These are phyloP conservation scores for Russula emetica DNA, from an alignment of 768 basidiomycete species.

Conservation along the genomic window DNA sequence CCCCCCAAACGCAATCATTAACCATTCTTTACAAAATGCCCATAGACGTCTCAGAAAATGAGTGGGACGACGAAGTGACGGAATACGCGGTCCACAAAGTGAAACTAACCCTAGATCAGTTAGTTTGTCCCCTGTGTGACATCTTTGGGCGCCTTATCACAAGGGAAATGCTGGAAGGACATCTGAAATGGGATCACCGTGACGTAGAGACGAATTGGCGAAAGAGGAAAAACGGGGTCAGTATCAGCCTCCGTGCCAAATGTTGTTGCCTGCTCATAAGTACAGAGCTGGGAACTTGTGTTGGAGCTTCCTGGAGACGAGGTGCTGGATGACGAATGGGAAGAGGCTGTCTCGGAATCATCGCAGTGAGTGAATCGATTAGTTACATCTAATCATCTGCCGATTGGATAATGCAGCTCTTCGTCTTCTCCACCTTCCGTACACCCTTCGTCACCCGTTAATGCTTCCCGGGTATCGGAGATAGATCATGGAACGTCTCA, in stretches of 20 bases:
- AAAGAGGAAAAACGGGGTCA: conserved; percentile 27
- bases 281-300: conserved; percentile 15
- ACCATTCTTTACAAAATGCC: conserved; percentile 30
- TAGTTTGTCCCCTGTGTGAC: conserved; percentile 55
- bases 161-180: conserved; percentile 43
- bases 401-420: conserved; percentile 1
- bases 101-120: conserved; percentile 35
- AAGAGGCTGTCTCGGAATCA: not conserved
- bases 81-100: conserved; percentile 28
- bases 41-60: conserved; percentile 17
- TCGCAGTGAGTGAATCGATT: conserved; percentile 5
- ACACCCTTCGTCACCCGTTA: not conserved
- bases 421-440: not conserved
- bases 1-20: conserved; percentile 28
- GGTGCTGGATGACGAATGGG: conserved; percentile 4
- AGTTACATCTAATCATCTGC: not conserved
- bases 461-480: not conserved
- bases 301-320: conserved; percentile 14
- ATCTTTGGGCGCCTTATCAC: conserved; percentile 43
- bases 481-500: not conserved
- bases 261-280: not conserved
- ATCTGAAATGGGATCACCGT: conserved; percentile 48
- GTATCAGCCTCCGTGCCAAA: conserved; percentile 14
- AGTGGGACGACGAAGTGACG: conserved; percentile 17
- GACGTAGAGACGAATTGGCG: conserved; percentile 41